These are phyloP conservation scores for Coix lacrymajobi DNA, from an alignment of 176 grass and related monocot species.

Conservation along the genomic window DNA sequence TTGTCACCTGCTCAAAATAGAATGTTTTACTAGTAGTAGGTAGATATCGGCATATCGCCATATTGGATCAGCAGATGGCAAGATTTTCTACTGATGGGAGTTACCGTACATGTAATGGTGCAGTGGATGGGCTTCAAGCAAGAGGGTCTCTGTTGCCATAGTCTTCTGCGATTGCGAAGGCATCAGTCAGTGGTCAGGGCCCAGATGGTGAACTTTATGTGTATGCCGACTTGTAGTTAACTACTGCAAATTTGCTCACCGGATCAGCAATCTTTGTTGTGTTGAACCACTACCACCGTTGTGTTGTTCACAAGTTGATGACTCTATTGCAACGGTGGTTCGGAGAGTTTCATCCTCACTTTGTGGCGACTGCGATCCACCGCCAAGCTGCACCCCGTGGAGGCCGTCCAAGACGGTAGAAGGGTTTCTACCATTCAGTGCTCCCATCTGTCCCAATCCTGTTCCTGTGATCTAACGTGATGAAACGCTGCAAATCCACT, in stretches of 20 bases:
- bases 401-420: conserved; percentile 48
- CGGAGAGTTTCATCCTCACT: conserved; percentile 8
- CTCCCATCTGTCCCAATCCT: conserved; percentile 31
- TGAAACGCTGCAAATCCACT: not conserved
- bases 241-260: conserved; percentile 25
- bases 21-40: not conserved
- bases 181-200: not conserved
- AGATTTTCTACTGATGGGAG: not conserved
- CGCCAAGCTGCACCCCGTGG: conserved; percentile 41
- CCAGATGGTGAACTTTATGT: not conserved
- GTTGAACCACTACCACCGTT: conserved; percentile 2
- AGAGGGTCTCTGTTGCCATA: conserved; percentile 70
- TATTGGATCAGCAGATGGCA: not conserved
- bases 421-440: conserved; percentile 12
- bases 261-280: conserved; percentile 47
- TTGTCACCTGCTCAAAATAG: conserved; percentile 63
- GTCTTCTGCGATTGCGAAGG: conserved; percentile 27
- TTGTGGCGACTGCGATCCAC: not conserved
- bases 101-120: conserved; percentile 44
- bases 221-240: not conserved
- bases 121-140: conserved; percentile 78
- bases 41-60: not conserved
- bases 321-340: not conserved
- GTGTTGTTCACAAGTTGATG: conserved; percentile 9
- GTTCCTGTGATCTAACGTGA: not conserved